phyloP scores from a whole-genome alignment of 441 rosid genomes.

The Gossypium armourianum region DNA sequence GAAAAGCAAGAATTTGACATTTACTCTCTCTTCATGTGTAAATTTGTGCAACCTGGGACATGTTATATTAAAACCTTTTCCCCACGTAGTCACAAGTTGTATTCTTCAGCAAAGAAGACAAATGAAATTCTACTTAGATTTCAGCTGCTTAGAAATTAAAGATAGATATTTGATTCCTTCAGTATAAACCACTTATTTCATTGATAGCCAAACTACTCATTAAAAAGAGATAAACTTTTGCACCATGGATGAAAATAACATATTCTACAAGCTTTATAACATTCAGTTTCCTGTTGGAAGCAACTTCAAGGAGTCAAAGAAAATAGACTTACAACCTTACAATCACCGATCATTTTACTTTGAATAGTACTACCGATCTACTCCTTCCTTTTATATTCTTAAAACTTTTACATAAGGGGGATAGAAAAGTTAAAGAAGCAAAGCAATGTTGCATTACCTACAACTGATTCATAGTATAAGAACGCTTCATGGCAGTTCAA shows the following conservation, averaged over 20 bases:
- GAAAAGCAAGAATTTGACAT: conserved; percentile 4
- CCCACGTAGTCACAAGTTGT: background rate
- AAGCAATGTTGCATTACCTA: background rate
- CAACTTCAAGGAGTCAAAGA: background rate
- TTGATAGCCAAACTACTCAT: background rate
- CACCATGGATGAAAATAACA: background rate
- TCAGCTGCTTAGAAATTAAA: background rate
- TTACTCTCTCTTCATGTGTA: background rate
- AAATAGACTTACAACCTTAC: background rate
- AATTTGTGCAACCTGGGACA: background rate
- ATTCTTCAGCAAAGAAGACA: background rate
- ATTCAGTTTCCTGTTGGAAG: background rate
- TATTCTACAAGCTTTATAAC: background rate
- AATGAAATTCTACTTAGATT: background rate
- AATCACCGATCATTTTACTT: background rate
- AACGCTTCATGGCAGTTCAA: background rate
- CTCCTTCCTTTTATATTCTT: background rate
- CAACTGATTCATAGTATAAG: background rate
- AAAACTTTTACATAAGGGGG: background rate
- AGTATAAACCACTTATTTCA: background rate
- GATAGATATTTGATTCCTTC: background rate
- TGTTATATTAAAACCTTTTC: background rate
- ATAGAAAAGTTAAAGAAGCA: background rate
- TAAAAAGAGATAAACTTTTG: background rate
- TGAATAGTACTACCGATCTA: background rate